Evolutionary conservation across 768 basidiomycete genomes (phyloP), one percentile per base, ranked within the genome.

Genomic region (Auriscalpium vulgare): DNA sequence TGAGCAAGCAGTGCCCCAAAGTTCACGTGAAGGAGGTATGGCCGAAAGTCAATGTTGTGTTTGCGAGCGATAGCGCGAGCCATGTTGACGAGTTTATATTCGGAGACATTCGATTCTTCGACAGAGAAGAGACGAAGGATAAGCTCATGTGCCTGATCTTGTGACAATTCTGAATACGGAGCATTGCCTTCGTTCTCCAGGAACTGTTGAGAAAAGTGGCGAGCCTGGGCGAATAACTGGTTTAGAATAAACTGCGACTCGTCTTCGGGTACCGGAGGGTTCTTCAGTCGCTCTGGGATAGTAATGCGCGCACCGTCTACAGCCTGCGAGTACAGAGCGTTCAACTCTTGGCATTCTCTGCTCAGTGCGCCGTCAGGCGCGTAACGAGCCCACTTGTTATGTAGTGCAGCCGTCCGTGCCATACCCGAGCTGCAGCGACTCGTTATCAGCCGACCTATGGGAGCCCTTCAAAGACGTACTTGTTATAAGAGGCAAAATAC

Each of bases 301-400:
- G 72, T 80, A 51, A 86, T 76, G 10, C 74, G 73, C 1, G 79
- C 84, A 0, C 85, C 85, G 59, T 87, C 85, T 1, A 86, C 85
- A 2, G 79, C 82, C 53, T 84, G 82, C 3, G 85, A 87, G 60
- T 87, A 83, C 9, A 87, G 68, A 0, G 84, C 85, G 57, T 86
- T 87, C 23, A 87, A 71, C 62, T 87, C 84, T 61, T 86, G 85
- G 59, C 84, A 87, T 68, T 87, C 79, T 0, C 76, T 67, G 61
- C 80, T 78, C 60, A 85, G 69, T 0, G 84, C 84, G 34, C 84
- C 84, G 49, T 75, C 66, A 0, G 79, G 76, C 54, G 76, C 80
- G 44, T 69, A 70, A 2, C 78, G 74, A 50, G 78, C 76, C 85
- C 85, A 87, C 65, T 80, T 79, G 2, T 73, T 72, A 55, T 86